Conservation (phyloP, 441 rosid species). For the Capsella rubella region DNA sequence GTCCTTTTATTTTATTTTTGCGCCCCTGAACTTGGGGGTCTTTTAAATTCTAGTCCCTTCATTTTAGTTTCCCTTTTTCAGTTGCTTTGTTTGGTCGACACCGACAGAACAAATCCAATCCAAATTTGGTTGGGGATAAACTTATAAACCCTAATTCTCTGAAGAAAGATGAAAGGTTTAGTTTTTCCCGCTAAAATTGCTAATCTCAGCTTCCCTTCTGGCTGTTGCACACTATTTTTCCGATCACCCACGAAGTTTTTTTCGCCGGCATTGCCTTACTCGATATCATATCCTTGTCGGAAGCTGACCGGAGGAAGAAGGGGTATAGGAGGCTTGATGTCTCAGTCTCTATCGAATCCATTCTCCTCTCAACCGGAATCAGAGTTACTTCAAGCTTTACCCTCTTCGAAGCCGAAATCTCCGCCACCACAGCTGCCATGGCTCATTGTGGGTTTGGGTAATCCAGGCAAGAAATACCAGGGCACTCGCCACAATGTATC, state of each 20-base stretch:
- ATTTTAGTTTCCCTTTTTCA: background rate
- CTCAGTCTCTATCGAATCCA: constrained; percentile 33
- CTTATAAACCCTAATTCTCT: constrained; percentile 29
- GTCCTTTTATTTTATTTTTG: background rate
- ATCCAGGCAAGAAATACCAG: constrained; percentile 83
- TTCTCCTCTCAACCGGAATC: constrained; percentile 33
- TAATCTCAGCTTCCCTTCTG: constrained; percentile 36
- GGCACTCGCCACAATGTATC: constrained; percentile 88
- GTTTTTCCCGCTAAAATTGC: constrained; percentile 33
- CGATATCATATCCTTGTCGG: constrained; percentile 21
- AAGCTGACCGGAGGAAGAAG: constrained; percentile 35
- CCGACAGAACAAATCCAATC: constrained; percentile 17
- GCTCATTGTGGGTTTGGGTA: constrained; percentile 93
- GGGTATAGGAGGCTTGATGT: constrained; percentile 37
- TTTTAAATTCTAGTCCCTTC: background rate
- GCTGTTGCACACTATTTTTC: constrained; percentile 25
- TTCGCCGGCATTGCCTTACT: constrained; percentile 7
- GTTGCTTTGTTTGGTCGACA: background rate
- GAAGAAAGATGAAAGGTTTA: constrained; percentile 35
- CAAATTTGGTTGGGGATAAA: constrained; percentile 21
- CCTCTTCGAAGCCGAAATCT: constrained; percentile 42
- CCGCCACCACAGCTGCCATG: constrained; percentile 66
- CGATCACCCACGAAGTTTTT: constrained; percentile 19
- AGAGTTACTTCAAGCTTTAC: constrained; percentile 28
- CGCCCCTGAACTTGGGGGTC: background rate